A percentile compares a stretch with the other conserved stretches of the same genome.
phyloP scores from a whole-genome alignment of 2,329 filamentous ascomycete genomes.

The Nemania sp. region DNA sequence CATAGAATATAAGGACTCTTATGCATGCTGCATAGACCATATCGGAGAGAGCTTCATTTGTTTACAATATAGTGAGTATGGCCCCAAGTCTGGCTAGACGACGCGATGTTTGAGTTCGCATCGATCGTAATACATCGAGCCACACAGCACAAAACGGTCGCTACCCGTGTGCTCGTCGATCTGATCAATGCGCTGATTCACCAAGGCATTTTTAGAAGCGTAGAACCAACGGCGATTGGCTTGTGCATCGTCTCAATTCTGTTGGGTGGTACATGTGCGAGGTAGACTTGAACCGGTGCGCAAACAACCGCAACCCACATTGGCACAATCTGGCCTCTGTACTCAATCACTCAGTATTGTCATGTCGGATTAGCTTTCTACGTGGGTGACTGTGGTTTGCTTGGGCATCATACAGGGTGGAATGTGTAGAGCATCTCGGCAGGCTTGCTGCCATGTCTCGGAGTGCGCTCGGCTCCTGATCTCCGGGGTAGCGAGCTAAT shows the following conservation, averaged over 20 bases:
- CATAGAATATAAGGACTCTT: too few species aligned
- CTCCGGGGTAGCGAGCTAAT: neutral
- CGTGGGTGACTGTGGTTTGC: constrained; percentile 14
- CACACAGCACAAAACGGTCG: constrained; percentile 41
- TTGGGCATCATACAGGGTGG: constrained; percentile 9
- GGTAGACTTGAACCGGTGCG: constrained; percentile 35
- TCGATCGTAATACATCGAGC: constrained; percentile 33
- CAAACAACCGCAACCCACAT: constrained; percentile 30
- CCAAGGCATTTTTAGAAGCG: constrained; percentile 32
- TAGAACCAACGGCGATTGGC: constrained; percentile 39
- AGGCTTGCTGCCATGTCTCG: constrained; percentile 28
- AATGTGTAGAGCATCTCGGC: neutral
- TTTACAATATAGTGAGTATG: too few species aligned
- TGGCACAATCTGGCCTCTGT: constrained; percentile 18
- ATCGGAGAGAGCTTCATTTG: too few species aligned
- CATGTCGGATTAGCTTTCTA: constrained; percentile 16
- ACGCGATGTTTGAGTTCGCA: constrained; percentile 27
- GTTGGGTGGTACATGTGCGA: constrained; percentile 43
- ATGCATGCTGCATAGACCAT: too few species aligned
- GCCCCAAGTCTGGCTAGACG: neutral
- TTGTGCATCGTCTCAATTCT: constrained; percentile 23
- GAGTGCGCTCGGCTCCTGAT: constrained; percentile 23
- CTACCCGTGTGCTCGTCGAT: constrained; percentile 33
- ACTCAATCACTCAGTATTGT: constrained; percentile 17
- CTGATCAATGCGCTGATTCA: constrained; percentile 34